Base-by-base conservation (phyloP, 2,329 filamentous ascomycete species). In the Fusarium virguliforme region DNA sequence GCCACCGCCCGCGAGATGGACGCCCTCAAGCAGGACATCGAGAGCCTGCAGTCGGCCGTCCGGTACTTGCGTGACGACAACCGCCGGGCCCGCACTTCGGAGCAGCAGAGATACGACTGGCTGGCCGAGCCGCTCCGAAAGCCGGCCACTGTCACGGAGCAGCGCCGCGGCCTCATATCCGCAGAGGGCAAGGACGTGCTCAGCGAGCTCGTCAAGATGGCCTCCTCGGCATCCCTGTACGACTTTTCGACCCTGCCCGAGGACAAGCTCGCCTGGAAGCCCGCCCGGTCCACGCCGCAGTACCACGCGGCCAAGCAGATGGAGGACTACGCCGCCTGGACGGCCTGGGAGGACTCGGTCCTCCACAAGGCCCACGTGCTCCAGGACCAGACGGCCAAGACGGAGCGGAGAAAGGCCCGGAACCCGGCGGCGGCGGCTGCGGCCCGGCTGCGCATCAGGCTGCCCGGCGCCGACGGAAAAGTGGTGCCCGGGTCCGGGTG, bases 1-100 rank as follows among this genome's bases (percentile, higher is more conserved):
- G 89, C 90, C 5, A 92, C 90, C 1, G 90, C 90, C 30, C 88
- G 90, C 59, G 92, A 95, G 79, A 90, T 94, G 82, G 91, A 94
- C 71, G 84, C 85, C 9, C 87, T 95, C 72, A 90, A 91, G 79
- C 86, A 86, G 72, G 91, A 95, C 65, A 90, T 94, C 74, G 85
- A 85, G 61, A 85, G 84, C 72, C 80, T 92, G 62, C 86, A 93
- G 76, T 86, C 88, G 2, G 90, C 91, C 1, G 88, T 93, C 50
- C 86, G 90, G 10, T 92, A 90, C 78, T 84, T 94, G 32, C 86
- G 90, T 28, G 88, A 91, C 71, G 91, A 93, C 74, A 92, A 89
- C 79, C 84, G 86, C 43, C 87, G 89, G 4, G 88, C 90, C 1
- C 86, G 91, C 18, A 80, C 88, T 54, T 84, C 82, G 15, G 88